A percentile compares a stretch with the other conserved stretches of the same genome.
Conservation (phyloP, 192 early-diverging fungal genomes). For the Anaeromyces robustus region DNA sequence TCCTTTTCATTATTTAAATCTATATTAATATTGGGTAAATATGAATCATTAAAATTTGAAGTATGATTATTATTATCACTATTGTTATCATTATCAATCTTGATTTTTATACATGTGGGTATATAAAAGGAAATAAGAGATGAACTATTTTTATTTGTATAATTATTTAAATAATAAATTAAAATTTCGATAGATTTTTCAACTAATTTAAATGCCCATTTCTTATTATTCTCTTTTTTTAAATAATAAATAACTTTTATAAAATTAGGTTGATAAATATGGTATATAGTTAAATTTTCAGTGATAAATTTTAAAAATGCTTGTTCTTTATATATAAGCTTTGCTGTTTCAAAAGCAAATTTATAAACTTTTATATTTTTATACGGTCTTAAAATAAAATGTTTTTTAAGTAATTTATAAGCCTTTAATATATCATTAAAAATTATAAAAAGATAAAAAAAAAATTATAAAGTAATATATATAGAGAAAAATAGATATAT, state of each 20-base stretch:
- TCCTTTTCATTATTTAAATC: neutral
- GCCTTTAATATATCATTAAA: neutral
- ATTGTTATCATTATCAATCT: neutral
- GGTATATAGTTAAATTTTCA: neutral
- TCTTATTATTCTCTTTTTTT: no score
- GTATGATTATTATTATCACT: no score
- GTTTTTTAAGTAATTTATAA: neutral
- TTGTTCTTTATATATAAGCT: neutral
- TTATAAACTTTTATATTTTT: neutral
- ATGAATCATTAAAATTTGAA: no score
- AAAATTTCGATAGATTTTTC: neutral
- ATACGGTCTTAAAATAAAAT: neutral
- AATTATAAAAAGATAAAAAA: neutral
- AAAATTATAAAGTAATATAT: neutral
- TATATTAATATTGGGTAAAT: neutral
- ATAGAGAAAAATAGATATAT: no score
- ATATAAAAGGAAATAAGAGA: no score
- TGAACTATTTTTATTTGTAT: no score
- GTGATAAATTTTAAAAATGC: neutral
- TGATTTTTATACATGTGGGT: no score
- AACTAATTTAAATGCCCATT: neutral
- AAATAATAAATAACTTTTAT: neutral
- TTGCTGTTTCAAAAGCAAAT: neutral
- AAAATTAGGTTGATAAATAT: neutral
- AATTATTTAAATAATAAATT: neutral